Conservation (phyloP, 805 yeast species). For the Maudiozyma serrabonitensis region DNA sequence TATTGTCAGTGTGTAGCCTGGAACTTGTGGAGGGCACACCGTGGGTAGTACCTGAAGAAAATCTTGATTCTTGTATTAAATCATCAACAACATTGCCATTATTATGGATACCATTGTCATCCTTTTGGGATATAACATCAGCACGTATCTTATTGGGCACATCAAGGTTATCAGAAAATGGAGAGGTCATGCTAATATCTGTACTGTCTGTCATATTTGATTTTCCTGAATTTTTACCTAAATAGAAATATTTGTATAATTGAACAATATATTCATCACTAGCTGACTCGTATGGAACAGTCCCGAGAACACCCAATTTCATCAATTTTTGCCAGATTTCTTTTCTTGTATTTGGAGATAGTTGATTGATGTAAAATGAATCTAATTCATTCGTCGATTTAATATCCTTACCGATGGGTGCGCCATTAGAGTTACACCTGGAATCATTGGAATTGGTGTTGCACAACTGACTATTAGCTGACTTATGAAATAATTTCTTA, state of each 20-base stretch:
- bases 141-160: no score
- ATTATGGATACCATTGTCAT: no score
- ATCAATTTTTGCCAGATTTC: slow-evolving; percentile 27
- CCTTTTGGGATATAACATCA: no score
- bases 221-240: slow-evolving; percentile 1
- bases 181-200: no score
- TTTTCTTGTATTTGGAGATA: slow-evolving; percentile 12
- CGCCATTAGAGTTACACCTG: neutral
- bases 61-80: neutral
- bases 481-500: slow-evolving; percentile 17
- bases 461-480: neutral
- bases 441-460: neutral
- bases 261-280: slow-evolving; percentile 26
- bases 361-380: neutral
- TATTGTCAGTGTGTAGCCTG: neutral
- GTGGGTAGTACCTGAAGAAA: neutral
- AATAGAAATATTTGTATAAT: slow-evolving; percentile 26
- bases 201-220: neutral
- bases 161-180: no score
- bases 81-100: no score
- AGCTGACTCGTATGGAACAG: slow-evolving; percentile 22
- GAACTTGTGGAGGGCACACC: neutral
- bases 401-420: neutral
- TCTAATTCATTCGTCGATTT: neutral
- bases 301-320: slow-evolving; percentile 26